Evolutionary conservation across 768 basidiomycete genomes (phyloP), one percentile per base, ranked within the genome.

Genomic region (Austroboletus festivus): DNA sequence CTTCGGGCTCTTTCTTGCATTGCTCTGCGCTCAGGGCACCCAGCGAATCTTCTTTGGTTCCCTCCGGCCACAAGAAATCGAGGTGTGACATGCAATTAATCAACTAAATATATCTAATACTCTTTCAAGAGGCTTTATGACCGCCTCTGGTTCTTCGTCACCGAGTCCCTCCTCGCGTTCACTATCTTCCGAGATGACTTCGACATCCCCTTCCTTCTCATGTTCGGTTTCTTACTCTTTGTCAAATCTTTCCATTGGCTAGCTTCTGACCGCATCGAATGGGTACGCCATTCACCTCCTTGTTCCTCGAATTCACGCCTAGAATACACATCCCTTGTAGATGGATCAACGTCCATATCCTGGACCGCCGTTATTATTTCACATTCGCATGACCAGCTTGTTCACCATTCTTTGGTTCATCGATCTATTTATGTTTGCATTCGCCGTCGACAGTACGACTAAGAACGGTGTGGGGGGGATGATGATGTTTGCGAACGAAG

Each of bases 161-260:
- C 96, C 1, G 96, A 99, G 66, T 94, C 92, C 7, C 75, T 99
- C 30, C 74, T 99, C 43, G 95, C 96, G 1, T 88, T 98, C 64
- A 96, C 96, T 30, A 98, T 98, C 56, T 99, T 99, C 71, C 80
- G 93, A 50, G 91, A 94, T 68, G 91, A 93, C 67, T 93, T 95
- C 64, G 91, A 94, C 68, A 79, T 85, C n/a, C 81, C 85, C 4
- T 97, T 98, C 64, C 86, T 86, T 38, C 71, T 93, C 56, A 92
- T 95, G 86, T 98, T 98, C 63, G 86, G 88, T n/a, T 82, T 92
- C 60, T 73, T 99, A 11, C 80, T 97, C 15, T 95, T 96, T 56
- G 79, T 96, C 56, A 98, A 97, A 65, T 93, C 92, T 39, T 98
- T 98, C 70, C 96, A 99, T 65, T 99, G 96, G 96, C 79, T 99